phyloP scores from a whole-genome alignment of 2,329 filamentous ascomycete species.

The Sclerotinia subarctica region DNA sequence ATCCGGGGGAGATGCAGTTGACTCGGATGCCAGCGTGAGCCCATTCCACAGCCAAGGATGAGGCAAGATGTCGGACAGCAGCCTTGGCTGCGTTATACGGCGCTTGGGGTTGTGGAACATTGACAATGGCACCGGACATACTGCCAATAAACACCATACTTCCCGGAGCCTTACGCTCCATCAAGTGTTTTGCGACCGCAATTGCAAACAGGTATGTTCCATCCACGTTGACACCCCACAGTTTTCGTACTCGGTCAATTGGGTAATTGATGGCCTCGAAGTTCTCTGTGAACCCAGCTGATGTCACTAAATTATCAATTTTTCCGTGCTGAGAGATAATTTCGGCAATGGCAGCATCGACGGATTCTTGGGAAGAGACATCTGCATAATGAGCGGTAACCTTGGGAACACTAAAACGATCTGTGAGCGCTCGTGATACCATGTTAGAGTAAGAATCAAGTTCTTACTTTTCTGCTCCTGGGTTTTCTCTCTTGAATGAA shows the following conservation, averaged over 20 bases:
- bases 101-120: slow-evolving; percentile 89
- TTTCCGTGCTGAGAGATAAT: slow-evolving; percentile 68
- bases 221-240: slow-evolving; percentile 92
- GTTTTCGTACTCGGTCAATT: slow-evolving; percentile 84
- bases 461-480: slow-evolving; percentile 63
- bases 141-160: slow-evolving; percentile 94
- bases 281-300: slow-evolving; percentile 96
- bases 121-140: slow-evolving; percentile 93
- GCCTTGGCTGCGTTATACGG: slow-evolving; percentile 95
- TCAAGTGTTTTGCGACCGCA: slow-evolving; percentile 80
- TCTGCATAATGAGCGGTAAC: slow-evolving; percentile 90
- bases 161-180: slow-evolving; percentile 73
- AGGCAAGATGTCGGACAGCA: slow-evolving; percentile 81
- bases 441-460: background rate
- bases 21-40: slow-evolving; percentile 82
- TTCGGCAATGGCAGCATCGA: slow-evolving; percentile 68
- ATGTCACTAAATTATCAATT: slow-evolving; percentile 90
- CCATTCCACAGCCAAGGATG: slow-evolving; percentile 92
- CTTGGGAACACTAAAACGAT: slow-evolving; percentile 60
- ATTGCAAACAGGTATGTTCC: slow-evolving; percentile 89
- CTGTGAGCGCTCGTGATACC: slow-evolving; percentile 6
- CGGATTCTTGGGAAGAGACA: slow-evolving; percentile 76
- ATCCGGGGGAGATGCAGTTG: slow-evolving; percentile 92
- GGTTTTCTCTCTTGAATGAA: slow-evolving; percentile 76
- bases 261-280: slow-evolving; percentile 90